phyloP scores from a whole-genome alignment of 139 green algal species.

The Yamagishiella unicocca region DNA sequence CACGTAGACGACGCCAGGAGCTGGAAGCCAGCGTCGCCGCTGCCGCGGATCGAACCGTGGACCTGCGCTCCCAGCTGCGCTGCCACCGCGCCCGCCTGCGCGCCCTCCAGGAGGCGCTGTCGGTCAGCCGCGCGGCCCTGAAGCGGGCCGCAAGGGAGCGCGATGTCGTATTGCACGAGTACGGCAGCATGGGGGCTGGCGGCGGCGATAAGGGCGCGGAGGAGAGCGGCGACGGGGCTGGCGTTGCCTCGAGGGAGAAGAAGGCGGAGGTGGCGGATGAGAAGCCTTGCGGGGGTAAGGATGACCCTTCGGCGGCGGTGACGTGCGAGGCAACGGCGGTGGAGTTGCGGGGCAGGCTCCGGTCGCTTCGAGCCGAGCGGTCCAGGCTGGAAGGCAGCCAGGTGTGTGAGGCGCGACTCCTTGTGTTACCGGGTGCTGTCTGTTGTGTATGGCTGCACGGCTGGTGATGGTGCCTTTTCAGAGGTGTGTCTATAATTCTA shows the following conservation, averaged over 20 bases:
- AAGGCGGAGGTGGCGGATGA: neutral
- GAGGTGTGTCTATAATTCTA: too few species aligned
- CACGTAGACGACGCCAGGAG: constrained; percentile 13
- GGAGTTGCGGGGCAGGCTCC: neutral
- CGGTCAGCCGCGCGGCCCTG: neutral
- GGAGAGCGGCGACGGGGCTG: neutral
- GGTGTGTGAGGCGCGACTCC: neutral
- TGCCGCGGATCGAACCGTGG: neutral
- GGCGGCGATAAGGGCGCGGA: neutral
- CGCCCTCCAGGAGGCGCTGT: neutral
- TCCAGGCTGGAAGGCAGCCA: constrained; percentile 1
- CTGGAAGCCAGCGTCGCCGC: neutral
- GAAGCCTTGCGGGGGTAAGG: too few species aligned
- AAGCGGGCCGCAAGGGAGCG: neutral
- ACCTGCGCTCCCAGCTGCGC: neutral
- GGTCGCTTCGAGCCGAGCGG: constrained; percentile 30
- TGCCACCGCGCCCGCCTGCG: neutral
- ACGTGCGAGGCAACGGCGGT: neutral
- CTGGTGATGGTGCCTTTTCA: too few species aligned
- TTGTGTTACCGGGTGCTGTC: too few species aligned
- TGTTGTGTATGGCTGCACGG: neutral
- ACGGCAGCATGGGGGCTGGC: neutral
- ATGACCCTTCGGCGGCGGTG: constrained; percentile 10
- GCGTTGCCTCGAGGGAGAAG: neutral
- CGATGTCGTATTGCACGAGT: neutral